Evolutionary conservation across 2,329 filamentous ascomycete species (phyloP), one percentile per base, ranked within the genome.

Genomic region (Calycina marina): DNA sequence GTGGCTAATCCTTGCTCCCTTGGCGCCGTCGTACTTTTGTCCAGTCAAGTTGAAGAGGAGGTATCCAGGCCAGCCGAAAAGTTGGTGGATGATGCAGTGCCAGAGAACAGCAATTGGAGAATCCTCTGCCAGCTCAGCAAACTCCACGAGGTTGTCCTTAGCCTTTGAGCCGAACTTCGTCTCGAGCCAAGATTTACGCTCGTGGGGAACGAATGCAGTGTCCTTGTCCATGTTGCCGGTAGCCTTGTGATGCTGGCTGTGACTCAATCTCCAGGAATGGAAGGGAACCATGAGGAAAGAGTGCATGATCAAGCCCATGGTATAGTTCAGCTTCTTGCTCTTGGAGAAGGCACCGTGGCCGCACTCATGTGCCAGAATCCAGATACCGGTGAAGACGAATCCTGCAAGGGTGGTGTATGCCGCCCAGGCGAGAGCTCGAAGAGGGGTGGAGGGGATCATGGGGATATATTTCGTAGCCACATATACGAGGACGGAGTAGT

Each of bases 321-420:
- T 54, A 48, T 76, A 67, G 52, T 81, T 81, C 41, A 78, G 49
- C 28, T 45, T 55, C 30, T 59, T 58, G 51, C 67, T 62, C 14
- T 58, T 54, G 9, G 72, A 77, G 54, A 82, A 79, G 27, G 75
- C 72, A 20, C 72, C 69, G 51, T 83, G 77, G 35, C 77, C 77
- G 50, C 71, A 77, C 51, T 82, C 77, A 51, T 82, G 77, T 6
- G 70, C 76, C 27, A 81, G 60, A 43, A 78, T 75, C 77, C 77
- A 82, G 48, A 82, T 60, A 4, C 76, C 77, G 4, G 73, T 78
- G 51, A 72, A 71, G 43, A 78, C 59, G 26, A 77, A 67, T 32
- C 77, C 76, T 55, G 79, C 72, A 24, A 72, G 48, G 50, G 71
- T 76, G 42, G 70, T 69, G 51, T 81, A 80, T 29, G 57, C 54